Evolutionary conservation across 2,329 filamentous ascomycete genomes (phyloP).

Genomic region (Aureobasidium subglaciale): DNA sequence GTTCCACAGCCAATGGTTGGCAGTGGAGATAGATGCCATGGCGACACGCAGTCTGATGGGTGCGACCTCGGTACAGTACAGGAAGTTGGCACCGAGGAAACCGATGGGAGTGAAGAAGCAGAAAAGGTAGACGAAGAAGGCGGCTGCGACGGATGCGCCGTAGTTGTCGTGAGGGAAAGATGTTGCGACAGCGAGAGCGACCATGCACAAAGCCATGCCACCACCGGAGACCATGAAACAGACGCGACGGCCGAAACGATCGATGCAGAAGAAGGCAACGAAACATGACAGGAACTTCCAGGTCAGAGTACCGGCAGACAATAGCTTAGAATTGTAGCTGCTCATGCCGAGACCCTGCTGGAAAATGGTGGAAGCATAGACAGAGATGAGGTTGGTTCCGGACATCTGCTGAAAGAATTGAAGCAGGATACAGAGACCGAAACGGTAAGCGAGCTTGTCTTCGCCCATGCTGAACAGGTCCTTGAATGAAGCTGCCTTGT

Average conservation of each 20-base stretch:
- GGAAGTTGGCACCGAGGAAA: constrained; percentile 53
- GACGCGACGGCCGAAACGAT: constrained; percentile 43
- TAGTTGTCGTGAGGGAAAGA: constrained; percentile 39
- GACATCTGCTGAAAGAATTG: constrained; percentile 48
- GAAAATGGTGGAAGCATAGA: constrained; percentile 27
- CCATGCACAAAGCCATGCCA: constrained; percentile 51
- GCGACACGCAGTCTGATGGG: constrained; percentile 46
- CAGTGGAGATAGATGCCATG: constrained; percentile 51
- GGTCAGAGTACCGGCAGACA: constrained; percentile 45
- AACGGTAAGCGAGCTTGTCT: constrained; percentile 45
- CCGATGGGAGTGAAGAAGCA: constrained; percentile 55
- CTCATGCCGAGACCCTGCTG: constrained; percentile 31
- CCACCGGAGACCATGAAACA: constrained; percentile 47
- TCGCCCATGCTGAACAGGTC: constrained; percentile 45
- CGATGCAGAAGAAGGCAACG: constrained; percentile 45
- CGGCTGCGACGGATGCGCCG: constrained; percentile 44
- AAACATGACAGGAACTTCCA: constrained; percentile 49
- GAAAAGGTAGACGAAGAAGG: constrained; percentile 53
- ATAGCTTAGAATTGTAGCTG: constrained; percentile 33
- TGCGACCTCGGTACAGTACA: constrained; percentile 54
- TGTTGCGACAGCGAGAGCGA: constrained; percentile 46
- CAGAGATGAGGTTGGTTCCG: constrained; percentile 32
- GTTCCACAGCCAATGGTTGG: constrained; percentile 46
- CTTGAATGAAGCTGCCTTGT: constrained; percentile 32
- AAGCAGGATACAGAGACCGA: constrained; percentile 43